A percentile compares a stretch with the other conserved stretches of the same genome.
Evolutionary conservation across 768 basidiomycete species (phyloP).

Genomic region (Ephemerocybe angulata): DNA sequence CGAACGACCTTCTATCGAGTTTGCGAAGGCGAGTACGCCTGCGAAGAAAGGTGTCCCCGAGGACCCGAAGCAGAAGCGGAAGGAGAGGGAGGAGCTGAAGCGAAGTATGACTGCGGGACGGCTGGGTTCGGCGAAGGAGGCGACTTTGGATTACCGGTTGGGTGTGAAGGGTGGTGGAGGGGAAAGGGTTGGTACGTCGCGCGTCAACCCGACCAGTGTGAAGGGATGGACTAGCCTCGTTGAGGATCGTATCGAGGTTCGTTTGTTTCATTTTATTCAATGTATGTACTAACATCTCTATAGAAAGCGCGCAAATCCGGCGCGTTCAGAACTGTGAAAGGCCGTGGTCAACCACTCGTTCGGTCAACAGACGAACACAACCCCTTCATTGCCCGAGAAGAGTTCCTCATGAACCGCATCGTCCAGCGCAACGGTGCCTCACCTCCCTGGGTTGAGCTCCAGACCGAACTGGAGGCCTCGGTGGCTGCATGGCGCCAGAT

Average conservation of each 20-base stretch:
- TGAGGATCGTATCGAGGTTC: slow-evolving; percentile 78
- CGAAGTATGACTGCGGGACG: slow-evolving; percentile 51
- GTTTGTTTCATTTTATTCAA: slow-evolving; percentile 8
- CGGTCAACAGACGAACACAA: slow-evolving; percentile 41
- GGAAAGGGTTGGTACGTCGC: slow-evolving; percentile 51
- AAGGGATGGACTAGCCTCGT: slow-evolving; percentile 75
- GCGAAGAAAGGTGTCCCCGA: neutral
- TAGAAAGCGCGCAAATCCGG: slow-evolving; percentile 68
- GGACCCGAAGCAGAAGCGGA: slow-evolving; percentile 26
- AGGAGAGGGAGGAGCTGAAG: slow-evolving; percentile 49
- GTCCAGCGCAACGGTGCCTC: slow-evolving; percentile 77
- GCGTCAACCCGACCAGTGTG: too few species aligned
- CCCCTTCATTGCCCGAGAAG: slow-evolving; percentile 66
- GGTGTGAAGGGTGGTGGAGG: slow-evolving; percentile 38
- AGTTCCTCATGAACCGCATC: slow-evolving; percentile 84
- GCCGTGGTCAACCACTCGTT: slow-evolving; percentile 46
- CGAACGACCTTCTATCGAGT: slow-evolving; percentile 46
- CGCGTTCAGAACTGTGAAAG: slow-evolving; percentile 67
- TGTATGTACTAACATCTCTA: neutral
- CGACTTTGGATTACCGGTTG: slow-evolving; percentile 72
- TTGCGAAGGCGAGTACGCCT: slow-evolving; percentile 41
- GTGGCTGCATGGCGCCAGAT: slow-evolving; percentile 59
- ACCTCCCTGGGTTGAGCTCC: slow-evolving; percentile 85
- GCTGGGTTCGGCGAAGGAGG: slow-evolving; percentile 62
- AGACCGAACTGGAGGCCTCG: slow-evolving; percentile 66